Evolutionary conservation across 306 rosid genomes (phyloP), one percentile per base, ranked within the genome.

Genomic region (Potentilla sterilis): DNA sequence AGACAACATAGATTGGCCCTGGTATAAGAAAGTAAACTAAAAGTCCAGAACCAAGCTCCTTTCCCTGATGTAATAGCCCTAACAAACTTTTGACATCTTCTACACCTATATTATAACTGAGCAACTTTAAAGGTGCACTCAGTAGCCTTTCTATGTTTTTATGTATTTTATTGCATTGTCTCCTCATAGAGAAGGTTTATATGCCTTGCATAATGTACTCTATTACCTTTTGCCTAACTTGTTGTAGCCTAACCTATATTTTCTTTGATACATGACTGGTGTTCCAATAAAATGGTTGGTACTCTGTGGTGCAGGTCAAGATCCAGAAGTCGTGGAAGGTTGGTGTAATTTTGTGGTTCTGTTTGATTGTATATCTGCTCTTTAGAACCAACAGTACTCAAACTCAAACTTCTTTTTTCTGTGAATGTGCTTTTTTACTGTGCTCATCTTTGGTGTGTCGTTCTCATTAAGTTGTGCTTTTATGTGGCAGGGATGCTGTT

Each of bases 241-340:
- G 14, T 57, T 57, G 14, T 59, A 35, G 35, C 28, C 46, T 64
- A 18, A 13, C 8, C 21, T 16, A 15, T 37, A 18, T 47, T 32
- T 48, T 4, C 19, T 14, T 28, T 22, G 68, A 15, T 42, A 48
- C 22, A 21, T 15, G 24, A 18, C 5, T 19, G 24, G 51, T 32
- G 16, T 42, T 40, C 32, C 77, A 49, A 73, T 81, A 70, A 46
- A 54, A 75, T 62, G 46, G 66, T 28, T 71, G 82, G 62, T 72
- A 58, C 46, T 59, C 75, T 79, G 16, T 82, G 80, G 51, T 78
- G 74, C 80, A 92, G 93, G 71, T 90, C 98, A 67, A 96, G 97
- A 75, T 90, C 97, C 77, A 89, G 97, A 86, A 92, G 92, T 77
- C 91, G 43, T 72, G 97, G 89, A 58, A 89, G 99, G 97, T 92